Evolutionary conservation across 176 grass and related monocot genomes (phyloP), one percentile per base, ranked within the genome.

Genomic region (Lolium rigidum): DNA sequence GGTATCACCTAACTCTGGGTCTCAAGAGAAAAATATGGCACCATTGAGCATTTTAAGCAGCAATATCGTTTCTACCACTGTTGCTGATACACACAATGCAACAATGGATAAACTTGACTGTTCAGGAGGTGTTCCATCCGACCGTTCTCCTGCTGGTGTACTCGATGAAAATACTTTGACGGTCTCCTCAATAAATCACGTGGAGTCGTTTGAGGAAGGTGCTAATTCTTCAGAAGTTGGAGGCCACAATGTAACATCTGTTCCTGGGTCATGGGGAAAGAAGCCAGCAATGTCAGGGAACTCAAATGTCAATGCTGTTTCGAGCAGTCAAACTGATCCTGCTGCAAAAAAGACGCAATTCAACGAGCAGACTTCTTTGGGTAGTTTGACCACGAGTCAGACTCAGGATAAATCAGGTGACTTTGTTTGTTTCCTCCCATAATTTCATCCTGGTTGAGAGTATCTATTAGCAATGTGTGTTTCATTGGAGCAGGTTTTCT

Each of bases 321-420:
- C 46, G 63, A 69, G 75, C 31, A 51, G 54, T 86, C 49, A 11
- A 64, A 69, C 74, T 68, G 31, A 54, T 81, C 85, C 82, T 92
- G 80, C 77, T 88, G 49, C 79, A 35, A 75, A 88, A 81, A 70
- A 80, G 8, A 26, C 26, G 13, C 77, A 89, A 76, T 26, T 31
- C 65, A 52, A 77, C 71, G 90, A 84, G 20, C 38, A 68, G 15
- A 39, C 41, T 68, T 77, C 79, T 57, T 78, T 74, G 50, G 70
- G 75, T 86, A 82, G 35, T 82, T 87, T 74, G 78, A 77, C 26
- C 58, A 73, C 51, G 60, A 88, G 10, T 46, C 84, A 85, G 65
- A 76, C 80, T 65, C 43, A 81, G 55, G 83, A 91, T 90, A 90
- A 91, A 82, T 74, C 84, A 87, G 92, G 94, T 99, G 77, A 74